phyloP scores from a whole-genome alignment of 2,329 filamentous ascomycete genomes.

The Diaporthe sp. region DNA sequence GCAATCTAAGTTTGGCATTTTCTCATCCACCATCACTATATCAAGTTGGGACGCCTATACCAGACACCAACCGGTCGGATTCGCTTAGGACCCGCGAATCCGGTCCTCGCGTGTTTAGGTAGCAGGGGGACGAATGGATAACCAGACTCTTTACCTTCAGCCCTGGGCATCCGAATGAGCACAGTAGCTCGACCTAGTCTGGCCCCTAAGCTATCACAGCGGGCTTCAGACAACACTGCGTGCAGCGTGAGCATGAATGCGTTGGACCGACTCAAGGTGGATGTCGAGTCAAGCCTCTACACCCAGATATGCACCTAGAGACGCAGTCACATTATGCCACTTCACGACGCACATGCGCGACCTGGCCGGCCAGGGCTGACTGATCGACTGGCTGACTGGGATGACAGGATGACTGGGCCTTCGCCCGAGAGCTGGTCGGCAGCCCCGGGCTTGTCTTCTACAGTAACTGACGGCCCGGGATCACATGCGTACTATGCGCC shows the following conservation, averaged over 20 bases:
- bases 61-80: neutral
- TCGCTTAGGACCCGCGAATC: neutral
- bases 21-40: neutral
- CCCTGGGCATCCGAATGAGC: neutral
- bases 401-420: neutral
- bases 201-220: neutral
- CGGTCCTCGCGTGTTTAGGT: neutral
- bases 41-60: neutral
- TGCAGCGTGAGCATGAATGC: neutral
- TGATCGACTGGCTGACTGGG: neutral
- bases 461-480: neutral
- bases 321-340: slow-evolving; percentile 1
- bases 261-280: neutral
- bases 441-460: neutral
- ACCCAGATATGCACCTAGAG: slow-evolving; percentile 15
- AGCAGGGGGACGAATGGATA: neutral
- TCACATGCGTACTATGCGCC: neutral
- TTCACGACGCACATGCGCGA: slow-evolving; percentile 1
- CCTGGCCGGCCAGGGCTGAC: neutral
- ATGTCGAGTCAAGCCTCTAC: slow-evolving; percentile 13
- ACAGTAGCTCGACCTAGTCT: neutral
- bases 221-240: neutral
- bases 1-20: neutral
- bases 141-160: neutral
- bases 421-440: neutral